Evolutionary conservation across 331 rosid genomes (phyloP).

Genomic region (Erythrophleum ivorense): DNA sequence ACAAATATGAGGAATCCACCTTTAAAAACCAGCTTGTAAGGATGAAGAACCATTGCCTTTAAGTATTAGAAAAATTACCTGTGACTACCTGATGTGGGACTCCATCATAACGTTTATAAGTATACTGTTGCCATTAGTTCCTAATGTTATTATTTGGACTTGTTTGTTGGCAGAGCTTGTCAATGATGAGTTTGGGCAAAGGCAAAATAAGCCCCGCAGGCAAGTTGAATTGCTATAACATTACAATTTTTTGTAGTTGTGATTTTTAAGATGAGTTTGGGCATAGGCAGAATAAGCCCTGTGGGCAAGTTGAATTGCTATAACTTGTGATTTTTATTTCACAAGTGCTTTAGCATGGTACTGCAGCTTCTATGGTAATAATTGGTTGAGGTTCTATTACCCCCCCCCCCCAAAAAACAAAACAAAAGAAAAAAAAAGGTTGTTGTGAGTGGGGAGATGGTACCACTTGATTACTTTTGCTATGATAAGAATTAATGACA

Average conservation of each 20-base stretch:
- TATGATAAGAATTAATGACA: neutral
- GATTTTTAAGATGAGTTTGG: no score
- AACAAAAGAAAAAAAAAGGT: neutral
- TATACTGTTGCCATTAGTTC: neutral
- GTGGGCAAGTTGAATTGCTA: neutral
- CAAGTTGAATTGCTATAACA: constrained; percentile 43
- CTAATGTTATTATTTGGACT: constrained; percentile 21
- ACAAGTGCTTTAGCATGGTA: neutral
- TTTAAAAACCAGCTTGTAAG: neutral
- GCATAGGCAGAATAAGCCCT: neutral
- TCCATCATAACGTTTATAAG: neutral
- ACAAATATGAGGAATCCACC: neutral
- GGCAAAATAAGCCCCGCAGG: constrained; percentile 94
- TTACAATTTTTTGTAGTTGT: neutral
- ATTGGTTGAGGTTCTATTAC: neutral
- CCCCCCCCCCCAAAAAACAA: no score
- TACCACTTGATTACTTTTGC: neutral
- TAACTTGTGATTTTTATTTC: neutral
- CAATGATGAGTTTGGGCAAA: constrained; percentile 81
- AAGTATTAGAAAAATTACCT: neutral
- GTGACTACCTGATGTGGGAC: neutral
- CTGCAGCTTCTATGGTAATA: neutral
- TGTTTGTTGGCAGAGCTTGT: constrained; percentile 59
- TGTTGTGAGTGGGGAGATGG: neutral
- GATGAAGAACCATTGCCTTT: neutral